These are phyloP conservation scores for Choiromyces venosus DNA, from an alignment of 495 filamentous ascomycete species.

Conservation along the genomic window DNA sequence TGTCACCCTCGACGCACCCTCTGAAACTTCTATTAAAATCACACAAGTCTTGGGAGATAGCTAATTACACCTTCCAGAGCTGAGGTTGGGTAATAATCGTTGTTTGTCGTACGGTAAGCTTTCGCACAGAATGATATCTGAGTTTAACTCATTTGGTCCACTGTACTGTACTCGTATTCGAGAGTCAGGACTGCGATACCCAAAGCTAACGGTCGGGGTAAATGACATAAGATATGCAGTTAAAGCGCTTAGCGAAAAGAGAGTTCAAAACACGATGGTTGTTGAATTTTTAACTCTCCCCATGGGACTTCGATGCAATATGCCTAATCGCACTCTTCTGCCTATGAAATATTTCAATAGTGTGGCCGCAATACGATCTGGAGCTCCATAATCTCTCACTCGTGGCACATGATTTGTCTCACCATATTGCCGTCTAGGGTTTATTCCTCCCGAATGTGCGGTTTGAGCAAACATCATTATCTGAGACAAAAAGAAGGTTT, in stretches of 20 bases:
- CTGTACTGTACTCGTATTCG: background rate
- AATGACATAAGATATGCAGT: background rate
- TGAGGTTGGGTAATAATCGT: background rate
- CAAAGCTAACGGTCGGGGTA: background rate
- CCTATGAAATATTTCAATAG: background rate
- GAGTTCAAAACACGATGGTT: background rate
- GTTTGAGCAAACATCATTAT: background rate
- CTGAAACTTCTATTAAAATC: background rate
- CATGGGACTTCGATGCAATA: background rate
- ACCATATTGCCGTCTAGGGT: background rate
- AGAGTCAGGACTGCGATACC: background rate
- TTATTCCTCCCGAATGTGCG: background rate
- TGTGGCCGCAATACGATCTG: background rate
- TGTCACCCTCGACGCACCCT: background rate
- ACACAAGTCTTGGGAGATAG: background rate
- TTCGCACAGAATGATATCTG: background rate
- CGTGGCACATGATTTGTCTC: background rate
- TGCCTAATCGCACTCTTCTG: background rate
- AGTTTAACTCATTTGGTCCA: background rate
- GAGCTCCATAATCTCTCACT: background rate
- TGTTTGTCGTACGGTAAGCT: background rate
- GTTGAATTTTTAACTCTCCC: background rate
- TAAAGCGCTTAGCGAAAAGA: background rate
- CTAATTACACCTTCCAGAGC: background rate
- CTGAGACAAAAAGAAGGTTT: background rate